phyloP scores from a whole-genome alignment of 1,284 basidiomycete genomes.

The Malassezia furfur region DNA sequence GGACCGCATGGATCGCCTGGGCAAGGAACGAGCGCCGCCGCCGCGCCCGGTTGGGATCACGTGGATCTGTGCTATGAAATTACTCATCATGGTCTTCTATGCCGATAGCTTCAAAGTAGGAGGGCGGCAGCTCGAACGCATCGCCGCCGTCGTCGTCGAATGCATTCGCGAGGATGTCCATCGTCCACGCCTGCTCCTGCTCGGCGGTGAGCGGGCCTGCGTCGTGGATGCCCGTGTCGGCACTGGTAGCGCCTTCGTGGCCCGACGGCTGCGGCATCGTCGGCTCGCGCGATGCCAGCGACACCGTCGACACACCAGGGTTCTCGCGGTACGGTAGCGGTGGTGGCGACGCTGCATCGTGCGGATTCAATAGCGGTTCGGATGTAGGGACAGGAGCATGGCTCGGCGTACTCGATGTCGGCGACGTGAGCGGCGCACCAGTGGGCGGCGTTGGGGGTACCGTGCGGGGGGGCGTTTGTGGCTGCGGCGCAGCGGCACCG shows the following conservation, averaged over 20 bases:
- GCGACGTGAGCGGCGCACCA: background rate
- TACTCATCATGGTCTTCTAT: slow-evolving; percentile 12
- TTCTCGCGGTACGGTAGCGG: background rate
- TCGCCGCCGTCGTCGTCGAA: slow-evolving; percentile 22
- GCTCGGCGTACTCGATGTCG: background rate
- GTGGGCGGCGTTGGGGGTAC: background rate
- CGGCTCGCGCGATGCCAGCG: background rate
- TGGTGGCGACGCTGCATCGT: background rate
- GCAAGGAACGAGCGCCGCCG: background rate
- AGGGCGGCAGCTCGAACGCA: slow-evolving; percentile 33
- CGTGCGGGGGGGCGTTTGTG: background rate
- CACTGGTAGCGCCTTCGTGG: background rate
- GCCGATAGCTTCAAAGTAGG: slow-evolving; percentile 37
- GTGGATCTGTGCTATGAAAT: background rate
- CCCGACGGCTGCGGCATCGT: background rate
- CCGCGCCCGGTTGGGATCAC: background rate
- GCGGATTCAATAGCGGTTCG: background rate
- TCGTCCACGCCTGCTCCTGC: slow-evolving; percentile 17
- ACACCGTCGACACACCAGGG: background rate
- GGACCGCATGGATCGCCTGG: background rate
- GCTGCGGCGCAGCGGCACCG: background rate
- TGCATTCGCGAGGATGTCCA: slow-evolving; percentile 14
- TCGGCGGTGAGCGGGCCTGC: slow-evolving; percentile 14
- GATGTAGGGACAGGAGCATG: background rate
- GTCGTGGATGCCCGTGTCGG: slow-evolving; percentile 5